Evolutionary conservation across 768 basidiomycete species (phyloP), one percentile per base, ranked within the genome.

Genomic region (Leccinum variicolor): DNA sequence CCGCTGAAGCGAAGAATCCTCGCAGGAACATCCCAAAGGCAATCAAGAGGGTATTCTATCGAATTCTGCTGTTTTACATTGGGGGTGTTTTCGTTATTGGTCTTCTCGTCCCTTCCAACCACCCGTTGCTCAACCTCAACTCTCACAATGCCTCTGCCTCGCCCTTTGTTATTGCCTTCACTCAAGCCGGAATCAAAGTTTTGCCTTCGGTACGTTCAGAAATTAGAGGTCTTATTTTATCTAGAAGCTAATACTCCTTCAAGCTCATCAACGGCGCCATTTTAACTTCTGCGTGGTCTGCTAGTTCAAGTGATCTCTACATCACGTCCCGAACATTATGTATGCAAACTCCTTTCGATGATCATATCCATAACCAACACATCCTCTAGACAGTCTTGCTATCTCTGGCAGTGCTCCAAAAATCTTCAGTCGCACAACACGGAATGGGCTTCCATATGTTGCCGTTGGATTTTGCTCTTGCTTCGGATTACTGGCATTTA

Each of bases 151-250:
- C 81, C 34, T 72, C 77, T 11, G 76, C 75, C 3, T 78, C 80
- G 49, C 79, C 84, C 2, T 85, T 84, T 67, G 84, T 85, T 55
- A 83, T 85, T 49, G 85, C 83, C 3, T 78, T 80, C 57, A 67
- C 69, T 26, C 58, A 64, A 23, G 82, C 84, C 4, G 86, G 84
- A 6, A 85, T 87, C 73, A 82, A 77, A 52, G 78, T 72, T n/a
- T 70, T 85, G 1, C 84, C 85, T 3, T 76, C 76, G 39, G 80
- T 76, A 58, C 10, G 74, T 60, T 25, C 13, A 21, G 1, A n/a
- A 2, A 15, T 36, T 14, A 21, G 52, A 21, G 1, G 2, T 15
- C 5, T 11, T 1, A 19, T n/a, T 15, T 43, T 10, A 1, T 17
- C 6, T 26, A 13, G 5, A 17, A 26, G 6, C 21, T 51, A 3